Evolutionary conservation across 768 basidiomycete species (phyloP).

Genomic region (Leccinum uliginosum): DNA sequence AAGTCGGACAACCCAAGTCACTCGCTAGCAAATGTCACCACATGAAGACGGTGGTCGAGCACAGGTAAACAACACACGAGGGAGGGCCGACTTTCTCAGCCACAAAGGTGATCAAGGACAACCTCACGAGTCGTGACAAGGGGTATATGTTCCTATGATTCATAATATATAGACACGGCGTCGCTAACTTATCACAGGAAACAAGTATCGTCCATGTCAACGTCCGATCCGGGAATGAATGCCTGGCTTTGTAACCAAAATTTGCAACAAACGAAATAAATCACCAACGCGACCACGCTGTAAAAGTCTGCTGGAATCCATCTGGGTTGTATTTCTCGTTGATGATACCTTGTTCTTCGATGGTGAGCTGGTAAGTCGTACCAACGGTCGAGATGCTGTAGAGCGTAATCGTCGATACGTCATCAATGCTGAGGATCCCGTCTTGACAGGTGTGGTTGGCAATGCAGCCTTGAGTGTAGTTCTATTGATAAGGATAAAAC

Average conservation of each 20-base stretch:
- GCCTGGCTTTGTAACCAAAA: background rate
- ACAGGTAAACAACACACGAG: background rate
- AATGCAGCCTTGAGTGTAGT: constrained; percentile 39
- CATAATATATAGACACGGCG: background rate
- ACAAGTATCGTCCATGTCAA: background rate
- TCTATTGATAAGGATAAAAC: constrained; percentile 23
- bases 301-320: constrained; percentile 43
- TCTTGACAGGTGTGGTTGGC: constrained; percentile 37
- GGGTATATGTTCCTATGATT: background rate
- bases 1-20: constrained; percentile 13
- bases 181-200: background rate
- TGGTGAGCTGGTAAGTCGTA: constrained; percentile 38
- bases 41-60: constrained; percentile 2
- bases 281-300: constrained; percentile 32
- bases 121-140: background rate
- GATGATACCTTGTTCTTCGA: constrained; percentile 34
- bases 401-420: constrained; percentile 36
- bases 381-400: constrained; percentile 49
- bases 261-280: background rate
- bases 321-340: constrained; percentile 35
- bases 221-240: background rate
- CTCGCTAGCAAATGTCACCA: background rate
- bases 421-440: constrained; percentile 41
- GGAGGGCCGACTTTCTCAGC: background rate
- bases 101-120: background rate